Conservation (phyloP, 768 basidiomycete genomes). For the Rossbeevera mucosa region DNA sequence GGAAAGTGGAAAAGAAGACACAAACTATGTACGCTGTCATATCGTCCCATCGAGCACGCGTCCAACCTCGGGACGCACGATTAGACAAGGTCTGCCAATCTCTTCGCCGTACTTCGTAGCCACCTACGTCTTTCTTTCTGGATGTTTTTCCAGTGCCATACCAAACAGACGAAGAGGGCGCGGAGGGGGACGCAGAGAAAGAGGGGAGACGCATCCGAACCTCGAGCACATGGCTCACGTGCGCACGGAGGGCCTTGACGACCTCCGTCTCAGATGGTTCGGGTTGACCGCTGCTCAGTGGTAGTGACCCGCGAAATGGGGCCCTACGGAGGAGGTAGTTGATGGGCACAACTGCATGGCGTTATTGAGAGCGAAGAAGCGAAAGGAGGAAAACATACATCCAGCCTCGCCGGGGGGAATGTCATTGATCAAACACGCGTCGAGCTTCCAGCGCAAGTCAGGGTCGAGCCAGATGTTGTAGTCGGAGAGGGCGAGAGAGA, state of each 20-base stretch:
- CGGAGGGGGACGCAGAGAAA: constrained; percentile 27
- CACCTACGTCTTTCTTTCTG: constrained; percentile 37
- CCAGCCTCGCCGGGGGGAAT: constrained; percentile 29
- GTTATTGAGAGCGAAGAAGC: background rate
- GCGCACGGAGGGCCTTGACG: constrained; percentile 56
- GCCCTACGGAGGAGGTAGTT: constrained; percentile 44
- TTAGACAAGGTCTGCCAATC: constrained; percentile 33
- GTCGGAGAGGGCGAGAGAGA: constrained; percentile 64
- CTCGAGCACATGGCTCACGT: constrained; percentile 46
- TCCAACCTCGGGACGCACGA: constrained; percentile 23
- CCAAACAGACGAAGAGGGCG: constrained; percentile 38
- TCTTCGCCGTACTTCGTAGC: constrained; percentile 63
- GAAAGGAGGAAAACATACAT: constrained; percentile 40
- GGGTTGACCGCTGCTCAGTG: background rate
- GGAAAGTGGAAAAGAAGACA: background rate
- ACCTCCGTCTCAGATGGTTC: constrained; percentile 41
- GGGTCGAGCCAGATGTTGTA: constrained; percentile 63
- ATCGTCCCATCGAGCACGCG: constrained; percentile 54
- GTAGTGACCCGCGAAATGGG: constrained; percentile 25
- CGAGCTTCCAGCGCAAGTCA: constrained; percentile 48
- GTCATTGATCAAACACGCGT: constrained; percentile 24
- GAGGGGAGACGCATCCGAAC: constrained; percentile 51
- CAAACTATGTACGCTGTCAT: constrained; percentile 64
- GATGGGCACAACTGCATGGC: constrained; percentile 55
- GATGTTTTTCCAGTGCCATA: constrained; percentile 29